A percentile compares a stretch with the other conserved stretches of the same genome.
phyloP scores from a whole-genome alignment of 495 filamentous ascomycete species.

The Immersiella caudata region DNA sequence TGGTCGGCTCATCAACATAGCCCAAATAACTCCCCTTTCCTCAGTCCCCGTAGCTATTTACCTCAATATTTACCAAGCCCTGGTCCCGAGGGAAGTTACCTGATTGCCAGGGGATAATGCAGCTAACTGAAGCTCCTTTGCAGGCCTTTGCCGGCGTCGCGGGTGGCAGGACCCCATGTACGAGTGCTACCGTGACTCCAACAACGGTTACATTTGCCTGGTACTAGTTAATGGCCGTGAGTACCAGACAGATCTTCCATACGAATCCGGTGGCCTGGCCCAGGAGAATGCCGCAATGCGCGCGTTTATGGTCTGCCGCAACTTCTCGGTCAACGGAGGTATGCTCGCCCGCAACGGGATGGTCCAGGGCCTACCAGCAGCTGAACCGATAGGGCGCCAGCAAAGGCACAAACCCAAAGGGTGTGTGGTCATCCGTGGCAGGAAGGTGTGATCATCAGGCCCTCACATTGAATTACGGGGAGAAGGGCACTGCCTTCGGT shows the following conservation, averaged over 20 bases:
- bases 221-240: conserved; percentile 95
- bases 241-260: conserved; percentile 85
- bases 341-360: conserved; percentile 82
- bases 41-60: background rate
- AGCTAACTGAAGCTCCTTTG: conserved; percentile 48
- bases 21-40: background rate
- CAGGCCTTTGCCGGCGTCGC: conserved; percentile 94
- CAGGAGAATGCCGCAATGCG: conserved; percentile 95
- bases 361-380: conserved; percentile 77
- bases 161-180: conserved; percentile 93
- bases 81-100: no score
- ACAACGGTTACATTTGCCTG: conserved; percentile 78
- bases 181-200: conserved; percentile 68
- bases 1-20: background rate
- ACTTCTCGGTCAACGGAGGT: conserved; percentile 97
- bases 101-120: no score
- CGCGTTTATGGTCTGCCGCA: conserved; percentile 96
- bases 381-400: no score
- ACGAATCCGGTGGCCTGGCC: conserved; percentile 77
- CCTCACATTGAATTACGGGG: no score
- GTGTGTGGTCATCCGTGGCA: no score
- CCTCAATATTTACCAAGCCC: no score
- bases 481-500: no score
- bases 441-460: no score
- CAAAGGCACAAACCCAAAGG: no score